A percentile compares a stretch with the other conserved stretches of the same genome.
These are phyloP conservation scores for Ricinus communis DNA, from an alignment of 345 rosid species.

Conservation along the genomic window DNA sequence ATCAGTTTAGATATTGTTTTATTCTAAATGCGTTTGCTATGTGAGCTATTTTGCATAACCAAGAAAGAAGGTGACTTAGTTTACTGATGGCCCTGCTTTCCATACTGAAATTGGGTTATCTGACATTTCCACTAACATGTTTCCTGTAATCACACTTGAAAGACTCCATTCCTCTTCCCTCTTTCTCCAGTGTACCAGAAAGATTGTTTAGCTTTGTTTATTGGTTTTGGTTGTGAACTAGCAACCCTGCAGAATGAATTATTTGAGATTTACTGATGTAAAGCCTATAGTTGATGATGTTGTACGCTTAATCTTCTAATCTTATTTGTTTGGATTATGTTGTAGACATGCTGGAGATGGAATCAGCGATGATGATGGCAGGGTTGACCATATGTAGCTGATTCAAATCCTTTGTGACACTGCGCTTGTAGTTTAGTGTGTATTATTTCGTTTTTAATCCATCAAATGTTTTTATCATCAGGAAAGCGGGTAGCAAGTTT, in stretches of 20 bases:
- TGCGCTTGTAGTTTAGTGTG: slow-evolving; percentile 37
- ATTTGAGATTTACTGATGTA: too few species aligned
- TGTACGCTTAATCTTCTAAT: not conserved
- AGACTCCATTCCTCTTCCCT: too few species aligned
- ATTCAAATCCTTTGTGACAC: slow-evolving; percentile 12
- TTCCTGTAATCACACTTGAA: too few species aligned
- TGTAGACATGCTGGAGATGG: slow-evolving; percentile 86
- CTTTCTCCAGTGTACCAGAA: not conserved
- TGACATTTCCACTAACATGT: too few species aligned
- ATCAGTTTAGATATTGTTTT: not conserved
- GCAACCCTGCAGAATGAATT: too few species aligned
- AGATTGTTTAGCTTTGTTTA: not conserved
- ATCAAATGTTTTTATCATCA: slow-evolving; percentile 16
- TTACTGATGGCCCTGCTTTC: not conserved
- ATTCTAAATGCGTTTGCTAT: not conserved
- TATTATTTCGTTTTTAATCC: slow-evolving; percentile 17
- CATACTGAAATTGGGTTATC: too few species aligned
- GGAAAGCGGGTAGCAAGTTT: slow-evolving; percentile 23
- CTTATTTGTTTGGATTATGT: slow-evolving; percentile 14
- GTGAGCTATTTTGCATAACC: not conserved
- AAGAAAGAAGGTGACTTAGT: not conserved
- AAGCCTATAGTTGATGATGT: not conserved
- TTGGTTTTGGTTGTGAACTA: not conserved
- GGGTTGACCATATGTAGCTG: slow-evolving; percentile 48
- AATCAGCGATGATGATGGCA: slow-evolving; percentile 54